A percentile compares a stretch with the other conserved stretches of the same genome.
These are phyloP conservation scores for Medicago arabica DNA, from an alignment of 306 rosid genomes.

Conservation along the genomic window DNA sequence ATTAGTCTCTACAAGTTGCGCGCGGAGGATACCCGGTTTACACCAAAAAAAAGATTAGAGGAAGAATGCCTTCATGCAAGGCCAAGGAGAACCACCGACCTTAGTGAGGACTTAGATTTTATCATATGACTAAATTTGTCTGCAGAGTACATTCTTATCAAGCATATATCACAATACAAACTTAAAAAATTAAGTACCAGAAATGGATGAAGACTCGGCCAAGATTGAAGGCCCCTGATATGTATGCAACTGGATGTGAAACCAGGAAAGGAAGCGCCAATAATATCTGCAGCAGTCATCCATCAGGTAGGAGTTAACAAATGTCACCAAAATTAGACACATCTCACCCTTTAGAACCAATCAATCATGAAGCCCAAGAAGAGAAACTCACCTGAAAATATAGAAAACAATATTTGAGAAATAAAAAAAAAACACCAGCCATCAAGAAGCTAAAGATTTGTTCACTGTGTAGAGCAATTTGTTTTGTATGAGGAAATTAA, in stretches of 20 bases:
- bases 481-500: constrained; percentile 26
- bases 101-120: not conserved
- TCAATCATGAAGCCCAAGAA: constrained; percentile 50
- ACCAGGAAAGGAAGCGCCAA: constrained; percentile 86
- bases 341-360: constrained; percentile 49
- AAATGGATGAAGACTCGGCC: constrained; percentile 95
- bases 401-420: constrained; percentile 42
- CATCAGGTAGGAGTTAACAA: constrained; percentile 51
- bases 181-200: constrained; percentile 62
- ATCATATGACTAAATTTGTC: constrained; percentile 22
- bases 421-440: constrained; percentile 44
- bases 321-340: constrained; percentile 45
- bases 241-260: constrained; percentile 77
- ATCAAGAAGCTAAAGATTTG: constrained; percentile 40
- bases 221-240: constrained; percentile 92
- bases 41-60: no score
- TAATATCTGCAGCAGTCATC: constrained; percentile 72
- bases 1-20: no score
- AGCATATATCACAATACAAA: constrained; percentile 34
- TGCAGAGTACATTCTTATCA: constrained; percentile 22
- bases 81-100: not conserved
- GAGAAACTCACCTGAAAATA: constrained; percentile 72
- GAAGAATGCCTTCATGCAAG: not conserved
- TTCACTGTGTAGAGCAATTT: constrained; percentile 36
- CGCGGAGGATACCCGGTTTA: no score